Evolutionary conservation across 2,329 filamentous ascomycete species (phyloP).

Genomic region (Verticillium klebahnii): DNA sequence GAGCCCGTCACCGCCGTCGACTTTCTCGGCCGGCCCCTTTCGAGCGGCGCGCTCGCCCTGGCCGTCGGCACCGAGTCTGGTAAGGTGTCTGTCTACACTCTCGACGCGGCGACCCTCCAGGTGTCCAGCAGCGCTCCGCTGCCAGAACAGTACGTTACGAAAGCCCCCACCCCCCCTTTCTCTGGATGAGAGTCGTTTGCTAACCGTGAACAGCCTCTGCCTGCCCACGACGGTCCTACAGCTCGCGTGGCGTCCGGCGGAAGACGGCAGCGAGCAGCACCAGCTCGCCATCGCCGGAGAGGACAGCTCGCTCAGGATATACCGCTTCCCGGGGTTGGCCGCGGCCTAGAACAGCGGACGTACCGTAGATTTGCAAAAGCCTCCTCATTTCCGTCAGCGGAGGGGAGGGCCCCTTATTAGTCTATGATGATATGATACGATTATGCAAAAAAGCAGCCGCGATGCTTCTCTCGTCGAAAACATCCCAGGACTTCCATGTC

Average conservation of each 20-base stretch:
- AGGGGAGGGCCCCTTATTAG: neutral
- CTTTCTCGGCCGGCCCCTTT: constrained; percentile 41
- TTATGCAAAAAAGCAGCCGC: constrained; percentile 6
- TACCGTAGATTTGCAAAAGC: neutral
- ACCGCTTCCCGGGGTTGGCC: constrained; percentile 30
- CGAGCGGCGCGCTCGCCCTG: constrained; percentile 32
- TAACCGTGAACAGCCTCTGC: constrained; percentile 35
- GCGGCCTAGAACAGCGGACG: neutral
- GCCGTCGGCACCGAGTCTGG: constrained; percentile 56
- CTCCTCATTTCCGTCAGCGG: neutral
- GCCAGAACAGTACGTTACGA: constrained; percentile 30
- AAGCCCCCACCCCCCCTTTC: neutral
- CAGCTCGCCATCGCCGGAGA: constrained; percentile 52
- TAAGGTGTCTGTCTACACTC: constrained; percentile 34
- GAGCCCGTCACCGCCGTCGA: constrained; percentile 68
- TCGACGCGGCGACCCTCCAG: constrained; percentile 36
- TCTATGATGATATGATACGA: constrained; percentile 14
- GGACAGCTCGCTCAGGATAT: constrained; percentile 56
- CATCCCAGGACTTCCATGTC: neutral
- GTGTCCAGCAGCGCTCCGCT: constrained; percentile 26
- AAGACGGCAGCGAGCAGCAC: constrained; percentile 10
- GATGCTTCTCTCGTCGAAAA: constrained; percentile 2
- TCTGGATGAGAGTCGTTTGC: neutral
- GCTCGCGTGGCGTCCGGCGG: constrained; percentile 61
- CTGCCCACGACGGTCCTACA: constrained; percentile 63